Evolutionary conservation across 1,139 yeast genomes (phyloP).

Genomic region (Lodderomyces jiufengensis): DNA sequence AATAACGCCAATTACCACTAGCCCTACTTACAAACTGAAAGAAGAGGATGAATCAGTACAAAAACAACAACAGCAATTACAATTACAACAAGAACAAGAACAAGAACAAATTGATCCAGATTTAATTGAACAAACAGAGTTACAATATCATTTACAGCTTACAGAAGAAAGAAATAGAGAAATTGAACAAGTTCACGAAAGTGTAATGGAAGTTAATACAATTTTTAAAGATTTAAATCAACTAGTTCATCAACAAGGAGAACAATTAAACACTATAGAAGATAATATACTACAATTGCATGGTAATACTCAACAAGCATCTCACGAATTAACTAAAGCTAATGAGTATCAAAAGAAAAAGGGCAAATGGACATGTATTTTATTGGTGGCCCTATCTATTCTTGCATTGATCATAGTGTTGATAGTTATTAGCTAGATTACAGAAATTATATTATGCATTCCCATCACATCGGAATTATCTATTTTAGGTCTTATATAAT

Average conservation of each 20-base stretch:
- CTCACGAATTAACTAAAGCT: constrained; percentile 66
- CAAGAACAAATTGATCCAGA: constrained; percentile 40
- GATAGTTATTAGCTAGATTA: constrained; percentile 35
- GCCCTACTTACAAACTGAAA: not conserved
- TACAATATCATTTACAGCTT: constrained; percentile 68
- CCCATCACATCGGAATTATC: too few relatives aligned
- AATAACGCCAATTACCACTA: constrained; percentile 20
- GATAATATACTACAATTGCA: constrained; percentile 67
- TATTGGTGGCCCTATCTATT: constrained; percentile 46
- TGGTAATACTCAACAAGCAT: constrained; percentile 68
- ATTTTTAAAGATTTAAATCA: constrained; percentile 79
- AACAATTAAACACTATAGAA: constrained; percentile 77
- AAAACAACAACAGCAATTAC: constrained; percentile 9
- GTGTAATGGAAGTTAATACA: constrained; percentile 78
- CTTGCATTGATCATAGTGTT: constrained; percentile 37
- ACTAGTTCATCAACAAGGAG: constrained; percentile 79
- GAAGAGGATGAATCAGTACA: not conserved
- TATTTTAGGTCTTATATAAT: constrained; percentile 48
- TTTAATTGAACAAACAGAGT: constrained; percentile 51
- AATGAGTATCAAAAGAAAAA: constrained; percentile 67
- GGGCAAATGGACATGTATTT: constrained; percentile 70
- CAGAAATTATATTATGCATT: too few relatives aligned
- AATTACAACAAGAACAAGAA: constrained; percentile 14
- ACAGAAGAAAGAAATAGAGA: constrained; percentile 74
- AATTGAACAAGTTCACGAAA: constrained; percentile 67